Percentiles rank a stretch among this genome's conserved stretches.
phyloP scores from a whole-genome alignment of 2,329 filamentous ascomycete genomes.

The Diaporthe longicolla region DNA sequence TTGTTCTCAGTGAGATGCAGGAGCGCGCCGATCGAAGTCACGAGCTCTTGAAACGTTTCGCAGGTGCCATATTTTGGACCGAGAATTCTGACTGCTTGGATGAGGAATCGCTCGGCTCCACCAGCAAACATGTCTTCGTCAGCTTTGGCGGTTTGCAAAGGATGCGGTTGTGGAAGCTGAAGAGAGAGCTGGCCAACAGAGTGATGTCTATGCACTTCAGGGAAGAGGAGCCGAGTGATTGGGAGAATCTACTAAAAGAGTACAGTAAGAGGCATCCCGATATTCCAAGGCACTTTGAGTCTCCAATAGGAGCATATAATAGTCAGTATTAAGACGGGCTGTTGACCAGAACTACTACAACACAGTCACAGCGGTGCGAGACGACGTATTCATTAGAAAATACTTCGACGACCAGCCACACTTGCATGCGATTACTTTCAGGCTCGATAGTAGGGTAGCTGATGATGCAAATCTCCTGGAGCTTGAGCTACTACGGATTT shows the following conservation, averaged over 20 bases:
- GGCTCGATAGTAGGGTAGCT: neutral
- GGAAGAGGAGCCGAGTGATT: neutral
- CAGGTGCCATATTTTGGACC: too few species aligned
- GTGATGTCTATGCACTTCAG: neutral
- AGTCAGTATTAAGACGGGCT: neutral
- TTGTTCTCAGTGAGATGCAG: too few species aligned
- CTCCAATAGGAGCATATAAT: too few species aligned
- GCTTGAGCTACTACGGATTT: neutral
- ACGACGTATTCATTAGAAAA: neutral
- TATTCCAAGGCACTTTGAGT: neutral
- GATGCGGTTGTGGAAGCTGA: neutral
- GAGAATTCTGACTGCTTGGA: too few species aligned
- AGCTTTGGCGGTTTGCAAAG: neutral
- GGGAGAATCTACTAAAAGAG: neutral
- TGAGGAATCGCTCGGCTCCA: too few species aligned
- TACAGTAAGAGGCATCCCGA: neutral
- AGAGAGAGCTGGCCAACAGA: neutral
- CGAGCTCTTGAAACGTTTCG: too few species aligned
- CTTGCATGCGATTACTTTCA: neutral
- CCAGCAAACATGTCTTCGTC: neutral
- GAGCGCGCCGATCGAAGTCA: too few species aligned
- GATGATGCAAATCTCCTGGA: neutral
- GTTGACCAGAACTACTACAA: neutral
- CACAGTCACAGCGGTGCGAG: neutral
- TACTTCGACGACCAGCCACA: accelerated